Base-by-base conservation (phyloP, 2,329 filamentous ascomycete species). In the Ceratocystis alfenasii region DNA sequence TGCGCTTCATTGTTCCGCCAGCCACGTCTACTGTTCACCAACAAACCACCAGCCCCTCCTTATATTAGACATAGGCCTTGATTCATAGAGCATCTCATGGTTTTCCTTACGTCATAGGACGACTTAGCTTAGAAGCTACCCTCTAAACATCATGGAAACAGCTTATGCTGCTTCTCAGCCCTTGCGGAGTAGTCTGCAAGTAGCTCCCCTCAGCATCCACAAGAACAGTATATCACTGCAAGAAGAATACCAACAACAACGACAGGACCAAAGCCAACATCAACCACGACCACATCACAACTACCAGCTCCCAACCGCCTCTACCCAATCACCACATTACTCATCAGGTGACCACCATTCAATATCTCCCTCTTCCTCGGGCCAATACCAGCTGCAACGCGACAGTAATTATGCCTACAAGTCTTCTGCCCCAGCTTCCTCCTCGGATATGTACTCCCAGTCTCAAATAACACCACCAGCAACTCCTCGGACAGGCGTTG, bases 401-500 rank as follows among this genome's bases (percentile, higher is more conserved):
- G 22, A 22, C 55, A 65, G 25, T 33, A 45, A 30, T 36, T 62
- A 65, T 61, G 69, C 68, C 33, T 69, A 68, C 28, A 60, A 65
- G 20, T 69, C 68, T 30, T 68, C 67, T 20, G 45, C 75, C 69
- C 22, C 48, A 41, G 36, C 36, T 12, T 41, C 36, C 4, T 41
- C 36, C 8, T 73, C 74, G 64, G 77, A 76, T 67, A 75, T 77
- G 62, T 78, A 80, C 72, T 71, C 76, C 55, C 75, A 80, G 70
- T 77, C 81, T 61, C 86, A 90, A 70, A 87, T 92, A 76, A 92
- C 88, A 62, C 89, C 89, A 33, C 89, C 89, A 53, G 78, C 86
- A 69, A 92, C 89, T 7, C 89, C 89, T 20, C 85, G 86, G 75
- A 81, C 81, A 72, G 86, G 84, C 28, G 81, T 82, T 72, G 86